phyloP scores from a whole-genome alignment of 768 basidiomycete genomes.

The Suillus alpinus region DNA sequence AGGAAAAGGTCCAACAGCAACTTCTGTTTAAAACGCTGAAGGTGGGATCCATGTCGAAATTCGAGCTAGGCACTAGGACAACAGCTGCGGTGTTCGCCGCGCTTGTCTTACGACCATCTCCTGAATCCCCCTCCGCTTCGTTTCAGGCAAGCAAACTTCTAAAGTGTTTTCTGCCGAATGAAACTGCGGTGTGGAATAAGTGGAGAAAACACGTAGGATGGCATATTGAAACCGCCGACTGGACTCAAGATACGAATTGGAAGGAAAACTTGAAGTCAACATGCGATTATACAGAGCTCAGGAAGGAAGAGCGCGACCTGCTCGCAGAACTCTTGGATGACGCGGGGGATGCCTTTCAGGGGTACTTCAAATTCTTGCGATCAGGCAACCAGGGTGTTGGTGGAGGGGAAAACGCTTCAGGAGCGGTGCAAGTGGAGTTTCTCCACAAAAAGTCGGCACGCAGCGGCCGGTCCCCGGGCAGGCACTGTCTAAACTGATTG shows the following conservation, averaged over 20 bases:
- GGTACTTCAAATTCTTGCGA: constrained; percentile 4
- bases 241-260: neutral
- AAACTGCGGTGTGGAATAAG: constrained; percentile 17
- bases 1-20: neutral
- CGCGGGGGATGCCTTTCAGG: constrained; percentile 16
- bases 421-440: neutral
- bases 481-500: neutral
- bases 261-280: neutral
- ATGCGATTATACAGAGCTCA: constrained; percentile 9
- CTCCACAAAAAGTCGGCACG: too few relatives aligned
- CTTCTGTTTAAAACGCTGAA: neutral
- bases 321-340: constrained; percentile 12
- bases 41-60: constrained; percentile 10
- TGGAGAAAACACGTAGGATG: constrained; percentile 21
- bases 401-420: neutral
- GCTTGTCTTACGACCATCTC: constrained; percentile 11
- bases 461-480: too few relatives aligned
- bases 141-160: constrained; percentile 11
- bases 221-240: constrained; percentile 1
- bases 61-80: constrained; percentile 14
- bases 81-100: constrained; percentile 19
- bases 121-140: neutral
- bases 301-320: constrained; percentile 5
- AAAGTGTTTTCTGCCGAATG: constrained; percentile 14
- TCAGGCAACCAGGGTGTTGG: neutral